A percentile compares a stretch with the other conserved stretches of the same genome.
Conservation (phyloP, 495 filamentous ascomycete species). For the Physcia stellaris region DNA sequence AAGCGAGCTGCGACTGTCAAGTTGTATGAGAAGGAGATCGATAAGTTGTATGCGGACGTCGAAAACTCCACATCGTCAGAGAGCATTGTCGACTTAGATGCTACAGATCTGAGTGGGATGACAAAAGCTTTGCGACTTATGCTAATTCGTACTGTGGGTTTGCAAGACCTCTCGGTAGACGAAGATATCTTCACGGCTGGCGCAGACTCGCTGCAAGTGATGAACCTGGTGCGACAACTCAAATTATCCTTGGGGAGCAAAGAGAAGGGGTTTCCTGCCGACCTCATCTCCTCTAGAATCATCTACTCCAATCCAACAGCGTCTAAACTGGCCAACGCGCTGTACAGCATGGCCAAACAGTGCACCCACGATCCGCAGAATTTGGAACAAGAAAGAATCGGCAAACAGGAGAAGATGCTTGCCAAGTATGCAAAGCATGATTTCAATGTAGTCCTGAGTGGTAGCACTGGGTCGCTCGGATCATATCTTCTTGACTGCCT, state of each 20-base stretch:
- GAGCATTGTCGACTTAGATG: not conserved
- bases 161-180: not conserved
- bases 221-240: not conserved
- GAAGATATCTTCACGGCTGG: constrained; percentile 9
- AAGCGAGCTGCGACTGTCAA: constrained; percentile 27
- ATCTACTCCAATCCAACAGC: constrained; percentile 2
- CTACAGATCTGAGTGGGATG: not conserved
- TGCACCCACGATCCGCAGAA: no score
- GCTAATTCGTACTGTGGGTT: not conserved
- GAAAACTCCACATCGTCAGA: not conserved
- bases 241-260: no score
- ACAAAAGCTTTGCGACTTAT: not conserved
- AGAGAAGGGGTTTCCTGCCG: not conserved
- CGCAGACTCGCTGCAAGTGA: constrained; percentile 10
- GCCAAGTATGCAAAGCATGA: no score
- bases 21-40: constrained; percentile 33
- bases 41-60: constrained; percentile 22
- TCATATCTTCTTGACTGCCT: constrained; percentile 39
- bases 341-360: no score
- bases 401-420: no score
- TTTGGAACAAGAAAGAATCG: no score
- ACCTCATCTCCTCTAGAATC: not conserved
- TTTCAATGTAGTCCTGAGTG: no score
- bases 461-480: no score
- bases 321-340: not conserved